phyloP scores from a whole-genome alignment of 768 basidiomycete genomes.

The Nidula microcarpa region DNA sequence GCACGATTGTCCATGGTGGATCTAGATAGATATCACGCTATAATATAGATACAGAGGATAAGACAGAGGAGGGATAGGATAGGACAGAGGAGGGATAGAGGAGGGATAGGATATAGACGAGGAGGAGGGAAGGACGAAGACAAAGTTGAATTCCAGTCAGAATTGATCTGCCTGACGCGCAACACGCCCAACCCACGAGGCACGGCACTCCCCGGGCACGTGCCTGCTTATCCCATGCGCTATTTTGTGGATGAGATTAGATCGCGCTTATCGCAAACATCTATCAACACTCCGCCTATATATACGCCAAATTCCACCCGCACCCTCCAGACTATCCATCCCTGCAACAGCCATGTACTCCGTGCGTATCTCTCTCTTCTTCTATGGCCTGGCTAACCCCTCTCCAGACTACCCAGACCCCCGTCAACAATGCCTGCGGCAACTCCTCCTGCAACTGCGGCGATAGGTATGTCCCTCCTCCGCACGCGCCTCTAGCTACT shows the following conservation, averaged over 20 bases:
- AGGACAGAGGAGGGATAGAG: not conserved
- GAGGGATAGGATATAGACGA: not conserved
- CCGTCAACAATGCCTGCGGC: conserved; percentile 49
- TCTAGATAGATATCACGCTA: too few species aligned
- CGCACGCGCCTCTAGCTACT: not conserved
- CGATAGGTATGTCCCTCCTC: conserved; percentile 26
- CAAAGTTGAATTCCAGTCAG: conserved; percentile 15
- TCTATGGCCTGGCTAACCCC: conserved; percentile 3
- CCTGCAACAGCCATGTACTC: conserved; percentile 29
- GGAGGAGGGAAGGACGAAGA: conserved; percentile 6
- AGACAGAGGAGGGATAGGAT: conserved; percentile 4
- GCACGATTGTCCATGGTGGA: conserved; percentile 36
- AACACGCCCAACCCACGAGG: conserved; percentile 48
- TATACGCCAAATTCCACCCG: conserved; percentile 5
- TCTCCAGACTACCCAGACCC: conserved; percentile 28
- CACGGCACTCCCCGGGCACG: conserved; percentile 26
- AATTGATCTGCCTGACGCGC: conserved; percentile 1
- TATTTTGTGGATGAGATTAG: conserved; percentile 6
- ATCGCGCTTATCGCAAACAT: conserved; percentile 7
- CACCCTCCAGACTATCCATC: conserved; percentile 7
- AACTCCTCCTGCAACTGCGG: conserved; percentile 49
- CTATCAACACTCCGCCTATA: conserved; percentile 9
- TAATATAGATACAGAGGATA: conserved; percentile 9
- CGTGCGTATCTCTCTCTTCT: conserved; percentile 22
- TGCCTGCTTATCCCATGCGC: conserved; percentile 5